These are phyloP conservation scores for Ogataea corticis DNA, from an alignment of 805 yeast genomes.

Conservation along the genomic window DNA sequence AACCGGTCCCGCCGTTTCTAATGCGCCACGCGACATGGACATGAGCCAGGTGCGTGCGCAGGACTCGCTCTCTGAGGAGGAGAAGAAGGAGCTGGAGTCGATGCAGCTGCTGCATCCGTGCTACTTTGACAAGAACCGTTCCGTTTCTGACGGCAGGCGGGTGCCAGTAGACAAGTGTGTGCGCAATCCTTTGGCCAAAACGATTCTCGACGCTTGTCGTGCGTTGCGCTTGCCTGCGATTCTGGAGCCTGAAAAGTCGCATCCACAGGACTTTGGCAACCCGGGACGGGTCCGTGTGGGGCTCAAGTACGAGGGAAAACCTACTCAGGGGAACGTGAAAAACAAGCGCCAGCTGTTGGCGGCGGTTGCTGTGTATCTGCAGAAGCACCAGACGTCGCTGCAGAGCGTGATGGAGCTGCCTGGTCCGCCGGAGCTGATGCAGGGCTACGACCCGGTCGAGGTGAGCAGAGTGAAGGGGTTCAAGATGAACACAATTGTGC, in stretches of 20 bases:
- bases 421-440: constrained; percentile 59
- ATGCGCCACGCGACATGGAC: no score
- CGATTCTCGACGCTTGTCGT: constrained; percentile 70
- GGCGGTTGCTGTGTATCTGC: constrained; percentile 59
- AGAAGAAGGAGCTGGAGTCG: constrained; percentile 60
- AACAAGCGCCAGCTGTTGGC: constrained; percentile 69
- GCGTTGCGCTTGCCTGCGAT: constrained; percentile 36
- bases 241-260: constrained; percentile 79
- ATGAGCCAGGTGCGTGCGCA: constrained; percentile 18
- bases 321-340: constrained; percentile 35
- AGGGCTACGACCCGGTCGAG: constrained; percentile 52
- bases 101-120: constrained; percentile 87
- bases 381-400: constrained; percentile 68
- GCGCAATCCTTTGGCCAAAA: constrained; percentile 82
- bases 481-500: constrained; percentile 82
- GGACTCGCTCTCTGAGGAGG: constrained; percentile 48
- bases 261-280: constrained; percentile 96
- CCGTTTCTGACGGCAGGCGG: constrained; percentile 82
- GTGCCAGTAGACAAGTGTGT: constrained; percentile 70
- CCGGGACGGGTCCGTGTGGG: constrained; percentile 92
- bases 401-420: constrained; percentile 63
- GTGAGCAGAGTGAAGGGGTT: constrained; percentile 84
- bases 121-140: constrained; percentile 79
- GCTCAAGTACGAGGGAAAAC: constrained; percentile 50
- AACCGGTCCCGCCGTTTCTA: no score